These are phyloP conservation scores for Vigna unguiculata DNA, from an alignment of 306 rosid genomes.

Conservation along the genomic window DNA sequence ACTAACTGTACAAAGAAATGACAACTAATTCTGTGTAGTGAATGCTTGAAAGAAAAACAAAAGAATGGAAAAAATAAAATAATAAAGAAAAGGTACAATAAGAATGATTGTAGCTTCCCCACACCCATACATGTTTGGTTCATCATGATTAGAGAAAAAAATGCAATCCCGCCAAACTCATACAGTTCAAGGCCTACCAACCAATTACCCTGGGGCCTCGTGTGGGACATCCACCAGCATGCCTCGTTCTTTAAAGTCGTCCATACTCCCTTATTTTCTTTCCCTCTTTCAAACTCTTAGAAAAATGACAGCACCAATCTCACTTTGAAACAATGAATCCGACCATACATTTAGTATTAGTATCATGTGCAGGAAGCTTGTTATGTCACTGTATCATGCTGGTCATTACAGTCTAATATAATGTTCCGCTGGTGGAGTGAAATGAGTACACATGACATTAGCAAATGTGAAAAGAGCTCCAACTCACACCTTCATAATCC, in stretches of 20 bases:
- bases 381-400: slow-evolving; percentile 38
- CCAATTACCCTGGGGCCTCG: slow-evolving; percentile 35
- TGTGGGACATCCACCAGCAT: slow-evolving; percentile 31
- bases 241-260: slow-evolving; percentile 34
- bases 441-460: slow-evolving; percentile 7
- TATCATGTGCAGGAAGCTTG: slow-evolving; percentile 22
- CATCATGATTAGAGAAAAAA: slow-evolving; percentile 17
- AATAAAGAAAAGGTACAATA: background rate
- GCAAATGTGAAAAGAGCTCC: slow-evolving; percentile 16
- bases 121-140: slow-evolving; percentile 33
- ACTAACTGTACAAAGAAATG: slow-evolving; percentile 41
- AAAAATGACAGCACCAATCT: slow-evolving; percentile 6
- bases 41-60: slow-evolving; percentile 26
- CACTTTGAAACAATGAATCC: slow-evolving; percentile 18
- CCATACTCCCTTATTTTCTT: slow-evolving; percentile 35
- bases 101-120: slow-evolving; percentile 35
- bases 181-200: slow-evolving; percentile 19
- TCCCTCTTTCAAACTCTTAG: slow-evolving; percentile 27
- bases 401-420: slow-evolving; percentile 18
- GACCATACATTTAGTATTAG: slow-evolving; percentile 28
- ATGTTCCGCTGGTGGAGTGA: slow-evolving; percentile 29
- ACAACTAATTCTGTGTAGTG: slow-evolving; percentile 14
- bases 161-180: slow-evolving; percentile 5
- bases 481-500: slow-evolving; percentile 40
- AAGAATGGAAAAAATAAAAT: slow-evolving; percentile 6